Evolutionary conservation across 441 rosid genomes (phyloP).

Genomic region (Euphorbia celastroides): DNA sequence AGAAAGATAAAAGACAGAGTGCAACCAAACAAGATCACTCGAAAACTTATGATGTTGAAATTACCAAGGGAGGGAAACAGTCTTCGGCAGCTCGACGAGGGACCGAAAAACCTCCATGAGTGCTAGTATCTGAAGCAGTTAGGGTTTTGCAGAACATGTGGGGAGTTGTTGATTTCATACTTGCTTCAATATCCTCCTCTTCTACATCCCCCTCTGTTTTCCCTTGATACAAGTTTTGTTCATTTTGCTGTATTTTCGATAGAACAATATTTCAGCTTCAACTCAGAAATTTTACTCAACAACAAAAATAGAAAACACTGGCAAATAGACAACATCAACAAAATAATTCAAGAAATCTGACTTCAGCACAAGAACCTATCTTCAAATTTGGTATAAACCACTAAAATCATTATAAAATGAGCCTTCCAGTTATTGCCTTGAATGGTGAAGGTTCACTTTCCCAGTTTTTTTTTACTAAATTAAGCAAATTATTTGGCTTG

Average conservation of each 20-base stretch:
- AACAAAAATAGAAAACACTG: neutral
- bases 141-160: conserved; percentile 99
- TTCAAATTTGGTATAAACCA: neutral
- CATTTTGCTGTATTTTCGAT: conserved; percentile 38
- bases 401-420: conserved; percentile 3
- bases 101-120: conserved; percentile 97
- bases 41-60: neutral
- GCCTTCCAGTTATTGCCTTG: neutral
- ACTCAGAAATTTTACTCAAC: conserved; percentile 6
- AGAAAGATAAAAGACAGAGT: neutral
- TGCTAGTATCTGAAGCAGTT: conserved; percentile 97
- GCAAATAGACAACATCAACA: neutral
- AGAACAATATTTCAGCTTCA: conserved; percentile 5
- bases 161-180: conserved; percentile 58
- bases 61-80: conserved; percentile 97
- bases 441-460: conserved; percentile 1
- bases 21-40: neutral
- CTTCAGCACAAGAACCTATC: neutral
- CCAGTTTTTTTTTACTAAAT: neutral
- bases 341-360: neutral
- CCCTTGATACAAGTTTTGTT: conserved; percentile 47
- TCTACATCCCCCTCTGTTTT: conserved; percentile 46
- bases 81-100: conserved; percentile 99
- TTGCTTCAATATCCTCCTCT: conserved; percentile 56
- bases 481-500: neutral